phyloP scores from a whole-genome alignment of 225 moss, liverwort and hornwort species.

The Antitrichia curtipendula region DNA sequence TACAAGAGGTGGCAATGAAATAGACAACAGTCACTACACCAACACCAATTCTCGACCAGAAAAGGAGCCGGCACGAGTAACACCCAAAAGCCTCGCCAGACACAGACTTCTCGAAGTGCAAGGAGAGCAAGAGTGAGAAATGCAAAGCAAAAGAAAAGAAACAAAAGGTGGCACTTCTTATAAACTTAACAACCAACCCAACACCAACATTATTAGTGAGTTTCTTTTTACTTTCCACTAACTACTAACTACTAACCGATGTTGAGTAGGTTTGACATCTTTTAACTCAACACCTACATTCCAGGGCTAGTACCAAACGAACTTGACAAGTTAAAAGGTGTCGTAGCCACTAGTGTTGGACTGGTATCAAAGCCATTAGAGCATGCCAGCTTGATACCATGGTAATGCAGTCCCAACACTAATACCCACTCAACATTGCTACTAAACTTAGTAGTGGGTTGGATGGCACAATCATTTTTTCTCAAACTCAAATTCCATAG shows the following conservation, averaged over 20 bases:
- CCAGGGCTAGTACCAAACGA: not conserved
- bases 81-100: not conserved
- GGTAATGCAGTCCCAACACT: not conserved
- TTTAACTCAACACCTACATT: not conserved
- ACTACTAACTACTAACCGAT: not conserved
- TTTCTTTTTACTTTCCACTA: not conserved
- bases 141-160: not conserved
- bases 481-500: not conserved
- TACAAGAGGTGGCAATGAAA: not conserved
- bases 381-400: not conserved
- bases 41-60: not conserved
- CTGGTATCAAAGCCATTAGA: not conserved
- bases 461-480: not conserved
- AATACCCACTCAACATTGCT: not conserved
- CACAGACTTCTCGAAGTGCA: not conserved
- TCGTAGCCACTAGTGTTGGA: not conserved
- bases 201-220: not conserved
- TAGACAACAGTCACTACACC: not conserved
- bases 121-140: not conserved
- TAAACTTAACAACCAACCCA: not conserved
- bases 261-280: not conserved
- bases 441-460: not conserved
- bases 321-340: not conserved
- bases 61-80: not conserved
- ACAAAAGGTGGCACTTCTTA: not conserved